phyloP scores from a whole-genome alignment of 2,329 filamentous ascomycete genomes.

The Aspergillus pseudoviridinutans region DNA sequence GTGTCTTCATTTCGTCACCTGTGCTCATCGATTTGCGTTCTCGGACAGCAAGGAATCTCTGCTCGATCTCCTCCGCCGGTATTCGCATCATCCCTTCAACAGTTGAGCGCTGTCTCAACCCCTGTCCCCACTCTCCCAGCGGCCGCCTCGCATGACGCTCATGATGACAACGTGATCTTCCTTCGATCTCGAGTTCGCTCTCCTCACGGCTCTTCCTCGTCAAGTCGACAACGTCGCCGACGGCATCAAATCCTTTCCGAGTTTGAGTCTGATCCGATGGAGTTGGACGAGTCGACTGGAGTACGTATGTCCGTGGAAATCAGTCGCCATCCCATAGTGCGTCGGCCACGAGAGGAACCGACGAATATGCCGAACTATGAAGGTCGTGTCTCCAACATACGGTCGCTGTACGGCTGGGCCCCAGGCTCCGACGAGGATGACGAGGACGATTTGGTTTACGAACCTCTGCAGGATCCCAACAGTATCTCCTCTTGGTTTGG shows the following conservation, averaged over 20 bases:
- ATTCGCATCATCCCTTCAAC: slow-evolving; percentile 43
- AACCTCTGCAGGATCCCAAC: slow-evolving; percentile 25
- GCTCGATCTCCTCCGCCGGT: slow-evolving; percentile 19
- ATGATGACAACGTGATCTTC: slow-evolving; percentile 50
- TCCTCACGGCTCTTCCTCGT: slow-evolving; percentile 24
- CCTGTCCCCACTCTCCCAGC: slow-evolving; percentile 50
- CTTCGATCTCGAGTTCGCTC: slow-evolving; percentile 40
- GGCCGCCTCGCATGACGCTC: slow-evolving; percentile 41
- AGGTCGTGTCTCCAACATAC: slow-evolving; percentile 50
- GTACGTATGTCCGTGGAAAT: slow-evolving; percentile 33
- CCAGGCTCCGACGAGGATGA: slow-evolving; percentile 42
- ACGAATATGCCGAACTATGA: slow-evolving; percentile 51
- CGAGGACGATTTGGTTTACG: slow-evolving; percentile 26
- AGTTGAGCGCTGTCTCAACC: slow-evolving; percentile 45
- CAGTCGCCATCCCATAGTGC: slow-evolving; percentile 40
- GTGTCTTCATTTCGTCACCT: slow-evolving; percentile 1
- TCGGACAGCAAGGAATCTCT: slow-evolving; percentile 23
- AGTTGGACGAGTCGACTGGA: slow-evolving; percentile 29
- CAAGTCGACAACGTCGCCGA: slow-evolving; percentile 30
- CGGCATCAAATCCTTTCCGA: slow-evolving; percentile 23
- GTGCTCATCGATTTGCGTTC: slow-evolving; percentile 13
- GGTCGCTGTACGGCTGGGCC: slow-evolving; percentile 59
- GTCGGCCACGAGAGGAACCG: slow-evolving; percentile 39
- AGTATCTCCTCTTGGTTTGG: slow-evolving; percentile 26
- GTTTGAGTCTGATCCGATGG: slow-evolving; percentile 33